Evolutionary conservation across 176 grass and related monocot species (phyloP).

Genomic region (Triticum urartu): DNA sequence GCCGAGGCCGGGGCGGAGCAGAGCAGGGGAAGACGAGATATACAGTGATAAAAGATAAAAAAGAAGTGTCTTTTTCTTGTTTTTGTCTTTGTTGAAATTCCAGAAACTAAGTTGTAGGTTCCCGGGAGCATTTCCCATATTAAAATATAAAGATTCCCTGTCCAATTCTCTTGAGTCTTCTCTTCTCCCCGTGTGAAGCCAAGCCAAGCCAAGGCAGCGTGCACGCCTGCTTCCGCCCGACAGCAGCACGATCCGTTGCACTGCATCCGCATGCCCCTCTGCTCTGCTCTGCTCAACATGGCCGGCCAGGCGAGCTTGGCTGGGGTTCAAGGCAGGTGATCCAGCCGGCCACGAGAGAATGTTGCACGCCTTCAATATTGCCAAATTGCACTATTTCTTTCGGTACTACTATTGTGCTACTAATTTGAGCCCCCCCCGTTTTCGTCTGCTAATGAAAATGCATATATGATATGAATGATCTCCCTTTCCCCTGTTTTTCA

Average conservation of each 20-base stretch:
- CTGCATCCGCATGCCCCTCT: neutral
- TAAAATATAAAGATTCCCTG: too few species aligned
- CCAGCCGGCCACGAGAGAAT: too few species aligned
- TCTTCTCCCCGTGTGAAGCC: neutral
- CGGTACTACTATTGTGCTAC: neutral
- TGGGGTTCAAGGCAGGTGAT: conserved; percentile 26
- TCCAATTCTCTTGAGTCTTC: too few species aligned
- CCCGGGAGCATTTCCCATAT: neutral
- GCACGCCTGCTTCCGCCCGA: neutral
- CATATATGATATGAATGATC: too few species aligned
- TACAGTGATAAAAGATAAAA: too few species aligned
- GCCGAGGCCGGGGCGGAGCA: too few species aligned
- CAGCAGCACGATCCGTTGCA: neutral
- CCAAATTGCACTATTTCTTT: neutral
- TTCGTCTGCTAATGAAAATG: neutral
- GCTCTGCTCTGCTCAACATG: neutral
- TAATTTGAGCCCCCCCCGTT: too few species aligned
- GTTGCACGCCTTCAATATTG: neutral
- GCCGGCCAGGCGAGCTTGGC: neutral
- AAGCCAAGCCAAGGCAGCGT: conserved; percentile 9
- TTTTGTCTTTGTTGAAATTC: too few species aligned
- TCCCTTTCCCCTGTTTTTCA: neutral
- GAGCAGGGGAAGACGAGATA: too few species aligned
- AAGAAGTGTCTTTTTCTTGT: too few species aligned
- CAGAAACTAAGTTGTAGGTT: too few species aligned